Evolutionary conservation across 106 monocot genomes (phyloP), one percentile per base, ranked within the genome.

Genomic region (Gastrodia elata): DNA sequence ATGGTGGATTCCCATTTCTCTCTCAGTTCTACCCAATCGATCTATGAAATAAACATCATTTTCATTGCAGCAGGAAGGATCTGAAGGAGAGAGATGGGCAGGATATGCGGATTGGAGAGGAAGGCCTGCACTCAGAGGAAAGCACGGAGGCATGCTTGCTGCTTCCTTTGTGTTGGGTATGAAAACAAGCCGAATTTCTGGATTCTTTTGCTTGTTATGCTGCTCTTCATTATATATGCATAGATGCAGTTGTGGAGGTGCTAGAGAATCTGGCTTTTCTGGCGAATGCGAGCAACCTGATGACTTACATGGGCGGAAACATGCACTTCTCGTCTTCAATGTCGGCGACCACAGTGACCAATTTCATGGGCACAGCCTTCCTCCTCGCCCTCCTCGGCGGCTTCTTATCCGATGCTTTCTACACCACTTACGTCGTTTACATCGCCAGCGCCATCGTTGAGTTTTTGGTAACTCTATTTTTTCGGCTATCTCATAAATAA

Each of bases 351-450:
- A 68, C 86, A 10, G 91, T 94, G 55, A 94, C 94, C 38, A 91
- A 91, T 49, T 94, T 94, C 88, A 94, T 94, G 91, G 94, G 91
- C 25, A 94, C 94, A 8, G 83, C 87, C 27, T 94, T 94, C 80
- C 84, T 94, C 37, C 83, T 94, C 39, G 88, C 91, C 20, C 88
- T 94, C 1, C 88, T 94, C 40, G 94, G 91, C 14, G 88, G 94
- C 2, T 91, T 94, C 80, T 73, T 94, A 33, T 91, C 94, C 7
- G 91, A 94, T 37, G 83, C 94, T 71, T 89, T 86, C 84, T 79
- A 81, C 81, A 84, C 91, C 61, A 70, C 86, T 25, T 94, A 81
- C 41, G 27, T 26, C 38, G 70, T 89, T 77, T 91, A 88, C 80
- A 49, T 94, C 59, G 70, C 87, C 5, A 87, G 88, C 22, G 94